A percentile compares a stretch with the other conserved stretches of the same genome.
These are phyloP conservation scores for Chalciporus pseudorubinellus DNA, from an alignment of 768 basidiomycete species.

Conservation along the genomic window DNA sequence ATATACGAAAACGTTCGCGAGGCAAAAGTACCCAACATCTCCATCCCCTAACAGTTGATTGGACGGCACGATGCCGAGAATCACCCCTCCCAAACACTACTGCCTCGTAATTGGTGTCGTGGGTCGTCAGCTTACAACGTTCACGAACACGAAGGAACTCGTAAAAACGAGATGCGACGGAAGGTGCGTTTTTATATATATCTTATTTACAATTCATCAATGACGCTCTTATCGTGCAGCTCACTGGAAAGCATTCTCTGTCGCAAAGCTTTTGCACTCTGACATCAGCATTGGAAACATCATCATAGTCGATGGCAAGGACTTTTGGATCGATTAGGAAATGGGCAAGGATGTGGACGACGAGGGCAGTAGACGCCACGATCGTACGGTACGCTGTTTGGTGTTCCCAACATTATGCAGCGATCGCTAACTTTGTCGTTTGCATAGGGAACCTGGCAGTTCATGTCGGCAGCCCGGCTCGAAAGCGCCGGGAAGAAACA, in stretches of 20 bases:
- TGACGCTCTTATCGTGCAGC: conserved; percentile 5
- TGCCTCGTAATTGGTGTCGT: conserved; percentile 1
- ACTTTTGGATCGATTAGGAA: not conserved
- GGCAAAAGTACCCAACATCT: no score
- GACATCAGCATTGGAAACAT: conserved; percentile 21
- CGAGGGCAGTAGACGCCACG: not conserved
- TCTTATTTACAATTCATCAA: not conserved
- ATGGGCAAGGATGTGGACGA: not conserved
- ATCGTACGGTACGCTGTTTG: not conserved
- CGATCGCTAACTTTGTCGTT: not conserved
- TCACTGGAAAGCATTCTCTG: not conserved
- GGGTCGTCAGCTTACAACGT: not conserved
- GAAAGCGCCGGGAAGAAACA: not conserved
- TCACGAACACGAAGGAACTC: conserved; percentile 7
- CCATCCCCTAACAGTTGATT: no score
- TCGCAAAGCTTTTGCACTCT: conserved; percentile 1
- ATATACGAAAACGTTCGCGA: no score
- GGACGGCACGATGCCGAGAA: not conserved
- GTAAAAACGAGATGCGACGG: conserved; percentile 14
- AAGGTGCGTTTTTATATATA: not conserved
- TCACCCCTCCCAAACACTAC: not conserved
- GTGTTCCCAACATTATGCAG: not conserved
- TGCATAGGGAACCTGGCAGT: conserved; percentile 1
- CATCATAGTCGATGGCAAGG: not conserved
- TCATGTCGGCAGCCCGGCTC: not conserved